Conservation (phyloP, 169 alveolate species). For the Blepharisma undulans region DNA sequence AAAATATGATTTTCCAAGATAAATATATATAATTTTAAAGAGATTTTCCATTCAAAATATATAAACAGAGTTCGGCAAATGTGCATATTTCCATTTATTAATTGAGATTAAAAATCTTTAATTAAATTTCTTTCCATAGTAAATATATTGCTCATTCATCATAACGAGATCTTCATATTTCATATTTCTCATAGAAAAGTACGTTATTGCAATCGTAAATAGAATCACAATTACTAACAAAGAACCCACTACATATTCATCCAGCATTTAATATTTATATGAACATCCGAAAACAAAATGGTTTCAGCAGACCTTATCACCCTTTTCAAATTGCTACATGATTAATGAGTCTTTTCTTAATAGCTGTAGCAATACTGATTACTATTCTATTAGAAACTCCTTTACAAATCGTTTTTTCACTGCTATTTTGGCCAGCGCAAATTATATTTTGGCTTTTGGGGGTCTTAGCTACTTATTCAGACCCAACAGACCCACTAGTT, state of each 20-base stretch:
- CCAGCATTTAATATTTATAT: background rate
- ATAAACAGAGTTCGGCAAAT: no score
- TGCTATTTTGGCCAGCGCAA: background rate
- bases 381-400: background rate
- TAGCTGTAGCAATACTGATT: background rate
- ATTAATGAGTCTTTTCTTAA: background rate
- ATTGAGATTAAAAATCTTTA: background rate
- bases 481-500: conserved; percentile 44
- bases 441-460: background rate
- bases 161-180: background rate
- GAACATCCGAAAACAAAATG: background rate
- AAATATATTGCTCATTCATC: background rate
- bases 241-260: background rate
- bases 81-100: background rate
- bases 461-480: background rate
- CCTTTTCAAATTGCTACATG: background rate
- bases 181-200: background rate
- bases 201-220: background rate
- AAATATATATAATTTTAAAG: no score
- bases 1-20: no score
- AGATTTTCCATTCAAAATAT: no score
- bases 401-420: background rate
- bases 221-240: background rate
- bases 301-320: background rate
- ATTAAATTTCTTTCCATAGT: background rate